phyloP scores from a whole-genome alignment of 129 eudicot genomes.

The Artemisia argyi region DNA sequence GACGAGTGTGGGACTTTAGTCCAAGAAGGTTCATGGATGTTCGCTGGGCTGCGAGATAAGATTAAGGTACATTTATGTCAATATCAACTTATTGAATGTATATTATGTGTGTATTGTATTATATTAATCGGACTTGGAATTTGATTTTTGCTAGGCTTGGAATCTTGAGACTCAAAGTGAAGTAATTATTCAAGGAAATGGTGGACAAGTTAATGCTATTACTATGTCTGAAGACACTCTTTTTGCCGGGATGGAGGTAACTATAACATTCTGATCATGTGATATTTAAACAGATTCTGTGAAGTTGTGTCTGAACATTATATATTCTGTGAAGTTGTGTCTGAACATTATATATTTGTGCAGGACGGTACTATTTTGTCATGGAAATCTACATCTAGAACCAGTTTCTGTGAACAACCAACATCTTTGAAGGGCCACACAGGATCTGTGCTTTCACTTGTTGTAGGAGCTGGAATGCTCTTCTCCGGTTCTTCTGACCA shows the following conservation, averaged over 20 bases:
- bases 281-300: too few species aligned
- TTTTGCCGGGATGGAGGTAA: constrained; percentile 70
- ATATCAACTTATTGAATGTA: not conserved
- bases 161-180: constrained; percentile 48
- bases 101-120: not conserved
- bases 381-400: constrained; percentile 48
- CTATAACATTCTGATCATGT: not conserved
- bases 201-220: constrained; percentile 55
- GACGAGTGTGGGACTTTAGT: constrained; percentile 50
- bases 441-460: constrained; percentile 46
- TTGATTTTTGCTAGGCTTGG: constrained; percentile 49
- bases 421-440: constrained; percentile 58
- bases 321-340: not conserved
- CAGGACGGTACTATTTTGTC: constrained; percentile 65
- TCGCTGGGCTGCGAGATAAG: constrained; percentile 59
- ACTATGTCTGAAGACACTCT: constrained; percentile 47
- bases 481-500: too few species aligned
- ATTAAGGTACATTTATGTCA: constrained; percentile 45
- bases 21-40: constrained; percentile 67
- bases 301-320: too few species aligned
- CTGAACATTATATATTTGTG: not conserved
- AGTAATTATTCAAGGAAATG: constrained; percentile 40
- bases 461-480: too few species aligned
- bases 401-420: constrained; percentile 30
- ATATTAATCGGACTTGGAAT: not conserved